Evolutionary conservation across 1,284 basidiomycete species (phyloP).

Genomic region (Quambalaria eucalypti): DNA sequence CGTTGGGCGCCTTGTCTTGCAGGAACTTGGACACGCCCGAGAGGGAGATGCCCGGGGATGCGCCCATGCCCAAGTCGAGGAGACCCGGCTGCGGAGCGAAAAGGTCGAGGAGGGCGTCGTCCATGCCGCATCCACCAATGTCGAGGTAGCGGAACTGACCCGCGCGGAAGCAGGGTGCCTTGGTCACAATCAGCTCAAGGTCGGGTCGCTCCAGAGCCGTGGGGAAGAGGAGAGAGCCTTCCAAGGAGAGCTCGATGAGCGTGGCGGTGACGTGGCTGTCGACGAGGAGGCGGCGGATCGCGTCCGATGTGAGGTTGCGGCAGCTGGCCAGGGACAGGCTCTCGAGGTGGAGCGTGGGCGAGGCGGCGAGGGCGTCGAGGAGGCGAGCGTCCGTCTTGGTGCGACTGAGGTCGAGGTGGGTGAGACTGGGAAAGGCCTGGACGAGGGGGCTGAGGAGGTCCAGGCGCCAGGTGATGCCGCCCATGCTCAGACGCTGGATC

Average conservation of each 20-base stretch:
- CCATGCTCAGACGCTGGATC: conserved; percentile 71
- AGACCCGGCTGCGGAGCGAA: conserved; percentile 63
- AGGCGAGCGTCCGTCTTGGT: conserved; percentile 70
- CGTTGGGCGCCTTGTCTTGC: conserved; percentile 60
- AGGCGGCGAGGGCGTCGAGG: conserved; percentile 60
- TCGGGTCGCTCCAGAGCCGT: conserved; percentile 68
- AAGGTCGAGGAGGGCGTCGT: conserved; percentile 51
- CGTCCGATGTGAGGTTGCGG: conserved; percentile 68
- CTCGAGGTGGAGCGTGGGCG: conserved; percentile 59
- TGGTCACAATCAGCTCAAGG: conserved; percentile 60
- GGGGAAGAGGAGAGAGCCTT: conserved; percentile 75
- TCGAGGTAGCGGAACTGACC: conserved; percentile 79
- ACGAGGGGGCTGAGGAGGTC: conserved; percentile 69
- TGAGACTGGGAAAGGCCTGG: conserved; percentile 73
- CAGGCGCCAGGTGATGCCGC: conserved; percentile 70
- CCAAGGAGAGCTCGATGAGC: conserved; percentile 73
- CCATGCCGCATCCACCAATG: conserved; percentile 71
- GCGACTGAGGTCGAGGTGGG: conserved; percentile 59
- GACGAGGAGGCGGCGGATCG: conserved; percentile 67
- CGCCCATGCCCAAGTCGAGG: conserved; percentile 55
- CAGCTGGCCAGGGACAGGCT: conserved; percentile 83
- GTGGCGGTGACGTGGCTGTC: conserved; percentile 57
- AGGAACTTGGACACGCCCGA: conserved; percentile 64
- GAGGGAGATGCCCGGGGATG: conserved; percentile 67
- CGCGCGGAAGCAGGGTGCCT: conserved; percentile 70